Base-by-base conservation (phyloP, 2,329 filamentous ascomycete species). In the Fonsecaea multimorphosa region DNA sequence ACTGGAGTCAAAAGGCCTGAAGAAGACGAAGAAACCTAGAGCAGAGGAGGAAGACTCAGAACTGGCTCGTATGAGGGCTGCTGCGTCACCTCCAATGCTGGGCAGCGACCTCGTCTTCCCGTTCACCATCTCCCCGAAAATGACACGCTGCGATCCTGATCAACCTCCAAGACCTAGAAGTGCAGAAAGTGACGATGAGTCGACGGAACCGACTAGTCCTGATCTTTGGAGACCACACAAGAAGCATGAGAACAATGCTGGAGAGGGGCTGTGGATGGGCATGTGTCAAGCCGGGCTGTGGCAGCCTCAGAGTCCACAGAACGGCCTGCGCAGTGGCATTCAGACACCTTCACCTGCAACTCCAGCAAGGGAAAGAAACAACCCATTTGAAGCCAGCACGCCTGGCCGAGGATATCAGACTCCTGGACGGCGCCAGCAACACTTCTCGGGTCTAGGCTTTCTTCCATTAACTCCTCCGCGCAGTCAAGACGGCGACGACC, bases 31-130 rank as follows among this genome's bases (percentile, higher is more conserved):
- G 55, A 69, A 72, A 22, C 53, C 58, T 7, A 57, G 65, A 44
- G 67, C 60, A 32, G 68, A 58, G 8, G 68, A 73, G 14, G 71
- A 73, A 63, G 73, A 73, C n/a, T 65, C 70, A 14, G 73, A 72
- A 55, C 71, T 86, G 44, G 79, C 83, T 67, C 81, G 82, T 29
- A 85, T 87, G 80, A 83, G 83, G 24, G 88, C 87, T 66, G 81
- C 82, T 51, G 84, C 84, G 29, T 85, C 84, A 49, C 94, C 94
- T 46, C 94, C 94, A 9, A 96, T 98, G 93, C 86, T 97, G 11
- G 94, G 94, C 63, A 81, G 83, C 64, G 91, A 96, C 71, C 85
- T 98, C 61, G 82, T 84, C 29, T 96, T 97, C 76, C 91, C 92
- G 36, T 86, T 86, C 75, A 97, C 92, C 75, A 84, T 85, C 9